These are phyloP conservation scores for Fusarium circinatum DNA, from an alignment of 2,329 filamentous ascomycete species.

Conservation along the genomic window DNA sequence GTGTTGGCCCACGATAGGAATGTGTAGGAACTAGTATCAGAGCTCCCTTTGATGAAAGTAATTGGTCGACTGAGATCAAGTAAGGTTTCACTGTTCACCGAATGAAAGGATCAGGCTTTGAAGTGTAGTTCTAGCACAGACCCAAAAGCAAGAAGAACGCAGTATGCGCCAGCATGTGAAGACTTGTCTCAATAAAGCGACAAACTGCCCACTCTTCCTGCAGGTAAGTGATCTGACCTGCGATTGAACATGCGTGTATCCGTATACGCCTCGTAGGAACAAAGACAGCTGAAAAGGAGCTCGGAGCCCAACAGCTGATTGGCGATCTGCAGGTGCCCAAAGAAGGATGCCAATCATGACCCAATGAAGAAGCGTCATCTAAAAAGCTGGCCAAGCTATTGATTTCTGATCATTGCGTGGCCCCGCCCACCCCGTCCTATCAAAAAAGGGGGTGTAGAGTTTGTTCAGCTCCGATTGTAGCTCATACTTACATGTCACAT, in stretches of 20 bases:
- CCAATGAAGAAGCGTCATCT: not conserved
- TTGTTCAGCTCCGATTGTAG: not conserved
- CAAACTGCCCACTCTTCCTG: not conserved
- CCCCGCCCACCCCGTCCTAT: not conserved
- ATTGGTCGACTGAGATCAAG: not conserved
- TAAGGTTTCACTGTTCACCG: not conserved
- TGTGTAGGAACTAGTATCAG: fast-evolving
- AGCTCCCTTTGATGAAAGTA: not conserved
- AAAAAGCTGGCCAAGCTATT: not conserved
- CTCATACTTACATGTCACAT: not conserved
- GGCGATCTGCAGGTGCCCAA: not conserved
- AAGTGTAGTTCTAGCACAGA: not conserved
- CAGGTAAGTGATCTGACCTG: not conserved
- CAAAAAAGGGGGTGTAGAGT: not conserved
- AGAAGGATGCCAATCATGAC: not conserved
- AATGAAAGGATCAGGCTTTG: not conserved
- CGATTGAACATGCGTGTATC: not conserved
- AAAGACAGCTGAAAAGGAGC: not conserved
- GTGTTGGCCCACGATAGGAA: not conserved
- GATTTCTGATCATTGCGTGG: not conserved
- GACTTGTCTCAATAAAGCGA: not conserved
- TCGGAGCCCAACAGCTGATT: not conserved
- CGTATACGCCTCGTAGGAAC: not conserved
- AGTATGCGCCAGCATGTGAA: not conserved
- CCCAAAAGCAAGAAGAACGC: not conserved